These are phyloP conservation scores for Castanopsis chinensis DNA, from an alignment of 306 rosid species.

Conservation along the genomic window DNA sequence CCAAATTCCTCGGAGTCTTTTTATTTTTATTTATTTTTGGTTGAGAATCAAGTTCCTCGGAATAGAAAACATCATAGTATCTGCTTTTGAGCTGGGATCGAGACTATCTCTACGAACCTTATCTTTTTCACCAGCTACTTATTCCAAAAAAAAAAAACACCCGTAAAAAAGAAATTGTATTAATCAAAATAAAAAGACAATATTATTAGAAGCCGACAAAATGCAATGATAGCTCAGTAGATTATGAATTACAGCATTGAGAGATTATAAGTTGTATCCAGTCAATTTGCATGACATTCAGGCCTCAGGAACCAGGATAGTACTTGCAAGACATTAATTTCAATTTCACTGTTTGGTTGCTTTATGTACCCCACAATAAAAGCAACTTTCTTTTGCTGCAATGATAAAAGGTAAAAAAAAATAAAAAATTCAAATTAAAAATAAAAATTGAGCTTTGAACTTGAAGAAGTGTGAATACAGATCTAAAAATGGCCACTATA, in stretches of 20 bases:
- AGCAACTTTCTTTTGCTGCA: neutral
- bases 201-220: neutral
- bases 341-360: conserved; percentile 2
- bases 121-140: no score
- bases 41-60: no score
- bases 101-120: no score
- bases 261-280: neutral
- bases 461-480: neutral
- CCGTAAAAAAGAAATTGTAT: no score
- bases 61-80: no score
- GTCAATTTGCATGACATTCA: neutral
- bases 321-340: conserved; percentile 1
- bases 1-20: no score
- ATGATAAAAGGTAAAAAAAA: no score
- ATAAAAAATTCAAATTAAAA: no score
- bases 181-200: neutral
- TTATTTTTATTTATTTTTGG: no score
- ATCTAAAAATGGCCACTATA: conserved; percentile 9
- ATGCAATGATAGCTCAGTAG: neutral
- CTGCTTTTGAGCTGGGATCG: no score
- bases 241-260: neutral
- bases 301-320: neutral
- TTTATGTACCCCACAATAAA: conserved; percentile 24
- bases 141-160: no score
- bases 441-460: no score